Base-by-base conservation (phyloP, 495 filamentous ascomycete species). In the Usnea hakonensis region DNA sequence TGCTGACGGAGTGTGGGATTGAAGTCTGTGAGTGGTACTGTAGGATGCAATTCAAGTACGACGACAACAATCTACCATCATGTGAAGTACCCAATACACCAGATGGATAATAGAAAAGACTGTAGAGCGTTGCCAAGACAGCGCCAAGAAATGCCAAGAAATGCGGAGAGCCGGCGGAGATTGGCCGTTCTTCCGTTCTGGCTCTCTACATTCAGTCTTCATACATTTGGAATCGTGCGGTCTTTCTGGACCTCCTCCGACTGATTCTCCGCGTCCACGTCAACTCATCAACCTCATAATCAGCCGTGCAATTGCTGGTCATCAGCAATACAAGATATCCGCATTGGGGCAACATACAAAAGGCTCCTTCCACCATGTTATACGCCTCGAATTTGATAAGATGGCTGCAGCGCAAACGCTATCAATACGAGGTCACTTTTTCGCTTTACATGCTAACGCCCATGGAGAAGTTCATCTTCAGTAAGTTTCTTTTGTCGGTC, bases 371-470 rank as follows among this genome's bases (percentile, higher is more conserved):
- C 64, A 78, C 76, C 66, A 70, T 79, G 64, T 61, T 79, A 36
- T 76, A 73, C 58, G 71, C 73, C 30, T 73, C 76, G 36, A 70
- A 70, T 46, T 67, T 87, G 17, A 68, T 86, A 43, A 80, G 81
- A 60, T 87, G 86, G 82, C 76, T 91, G 59, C 85, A 86, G 69
- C 78, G 88, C 62, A 93, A 93, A 76, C 82, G 85, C 61, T 93
- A 93, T 72, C 89, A 93, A 73, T 91, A 91, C 72, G 89, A 91
- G 71, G 89, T 91, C 67, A 91, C 89, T 6, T 89, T 90, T 72
- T 83, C 87, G 50, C 78, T 91, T 28, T 93, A 93, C 78, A 93
- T 93, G 89, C 81, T 93, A 38, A 91, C 89, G 16, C 84, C 87
- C 6, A 89, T 85, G 7, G 89, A 93, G 74, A 90, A 89, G 65